Conservation (phyloP, 495 filamentous ascomycete genomes). For the Penicillium maclennaniae region DNA sequence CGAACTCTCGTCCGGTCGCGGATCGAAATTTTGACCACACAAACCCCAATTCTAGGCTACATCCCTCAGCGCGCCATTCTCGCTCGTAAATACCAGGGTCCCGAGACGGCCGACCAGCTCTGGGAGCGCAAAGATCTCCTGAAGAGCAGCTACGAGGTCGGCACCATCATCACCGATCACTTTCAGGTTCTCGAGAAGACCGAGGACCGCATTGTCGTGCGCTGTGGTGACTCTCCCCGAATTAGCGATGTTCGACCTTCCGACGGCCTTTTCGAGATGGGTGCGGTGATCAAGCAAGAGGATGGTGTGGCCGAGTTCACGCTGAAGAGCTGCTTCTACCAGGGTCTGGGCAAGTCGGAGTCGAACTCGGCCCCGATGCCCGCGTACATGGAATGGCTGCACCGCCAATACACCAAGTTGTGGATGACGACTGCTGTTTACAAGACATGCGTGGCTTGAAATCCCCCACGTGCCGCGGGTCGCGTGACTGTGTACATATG, state of each 20-base stretch:
- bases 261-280: slow-evolving; percentile 70
- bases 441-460: slow-evolving; percentile 23
- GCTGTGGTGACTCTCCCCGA: slow-evolving; percentile 64
- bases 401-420: slow-evolving; percentile 62
- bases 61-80: slow-evolving; percentile 59
- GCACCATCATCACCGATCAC: slow-evolving; percentile 68
- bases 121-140: slow-evolving; percentile 57
- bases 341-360: slow-evolving; percentile 47
- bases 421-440: slow-evolving; percentile 54
- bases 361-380: slow-evolving; percentile 49
- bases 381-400: slow-evolving; percentile 50
- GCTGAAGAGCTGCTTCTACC: slow-evolving; percentile 65
- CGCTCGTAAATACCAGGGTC: slow-evolving; percentile 56
- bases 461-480: neutral
- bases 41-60: slow-evolving; percentile 44
- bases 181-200: slow-evolving; percentile 71
- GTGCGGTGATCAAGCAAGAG: slow-evolving; percentile 56
- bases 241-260: slow-evolving; percentile 51
- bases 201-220: slow-evolving; percentile 55
- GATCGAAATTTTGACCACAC: no score
- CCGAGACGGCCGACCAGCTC: slow-evolving; percentile 59
- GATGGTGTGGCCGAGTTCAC: slow-evolving; percentile 59
- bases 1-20: neutral
- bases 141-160: slow-evolving; percentile 52
- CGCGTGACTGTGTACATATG: slow-evolving; percentile 15